Base-by-base conservation (phyloP, 2,329 filamentous ascomycete genomes). In the Lecanicillium sp. region DNA sequence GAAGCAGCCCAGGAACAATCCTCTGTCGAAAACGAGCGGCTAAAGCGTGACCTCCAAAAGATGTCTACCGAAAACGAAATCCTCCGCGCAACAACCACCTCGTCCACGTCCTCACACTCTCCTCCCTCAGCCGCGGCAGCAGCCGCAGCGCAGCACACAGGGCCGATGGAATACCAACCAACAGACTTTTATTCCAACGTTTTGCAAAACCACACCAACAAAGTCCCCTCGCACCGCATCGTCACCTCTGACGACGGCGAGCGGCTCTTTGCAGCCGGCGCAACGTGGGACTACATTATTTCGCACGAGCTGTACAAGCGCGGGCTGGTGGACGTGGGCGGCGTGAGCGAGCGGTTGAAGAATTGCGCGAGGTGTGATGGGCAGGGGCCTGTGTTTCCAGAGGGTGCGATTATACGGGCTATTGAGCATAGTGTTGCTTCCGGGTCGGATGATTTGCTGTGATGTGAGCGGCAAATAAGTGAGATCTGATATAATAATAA, bases 41-140 rank as follows among this genome's bases (percentile, higher is more conserved):
- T 96, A 19, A 90, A 86, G 62, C 78, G 83, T 15, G 83, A 94
- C 52, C 70, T 95, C 19, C 85, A 92, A 48, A 84, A 85, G 54
- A 78, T 85, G 38, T 81, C 79, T 44, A 95, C 87, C 8, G 89
- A 96, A 58, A 95, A 95, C 58, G 85, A 95, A 62, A 89, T 95
- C 38, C 68, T 96, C 27, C 83, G 87, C 33, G 87, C 87, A 5
- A 94, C 87, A 2, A 80, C 81, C 6, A n/a, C n/a, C n/a, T n/a
- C n/a, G n/a, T n/a, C n/a, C n/a, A n/a, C n/a, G 66, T 55, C 18
- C 52, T 66, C 48, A 45, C 14, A 8, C 33, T 20, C 9, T 16
- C 22, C 25, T 3, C 11, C n/a, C 22, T 20, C 30, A n/a, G 29
- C 14, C 16, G 25, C 37, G 9, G 15, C 33, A 14, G 12, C 29